These are phyloP conservation scores for Sphagnum fallax DNA, from an alignment of 228 moss, liverwort and hornwort genomes.

Conservation along the genomic window DNA sequence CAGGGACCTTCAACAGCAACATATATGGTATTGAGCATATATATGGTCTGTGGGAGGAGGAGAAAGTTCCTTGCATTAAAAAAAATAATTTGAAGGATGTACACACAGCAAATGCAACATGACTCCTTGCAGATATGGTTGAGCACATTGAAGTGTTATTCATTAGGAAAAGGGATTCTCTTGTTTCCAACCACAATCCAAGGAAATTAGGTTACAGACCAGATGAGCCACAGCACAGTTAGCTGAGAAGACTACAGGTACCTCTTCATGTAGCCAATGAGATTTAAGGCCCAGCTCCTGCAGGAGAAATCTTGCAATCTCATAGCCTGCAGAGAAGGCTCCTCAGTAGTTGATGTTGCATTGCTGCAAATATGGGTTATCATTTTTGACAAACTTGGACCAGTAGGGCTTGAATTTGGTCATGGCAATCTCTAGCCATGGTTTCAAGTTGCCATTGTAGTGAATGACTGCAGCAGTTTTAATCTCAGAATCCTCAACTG, in stretches of 20 bases:
- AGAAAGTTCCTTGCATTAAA: no score
- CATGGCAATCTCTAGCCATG: constrained; percentile 96
- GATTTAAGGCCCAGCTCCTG: not conserved
- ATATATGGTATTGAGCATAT: no score
- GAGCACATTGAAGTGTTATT: no score
- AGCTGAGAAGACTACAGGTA: not conserved
- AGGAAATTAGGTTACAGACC: no score
- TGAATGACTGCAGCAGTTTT: constrained; percentile 86
- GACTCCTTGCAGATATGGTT: no score
- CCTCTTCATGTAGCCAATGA: not conserved
- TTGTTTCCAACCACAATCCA: no score
- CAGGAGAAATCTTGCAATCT: not conserved
- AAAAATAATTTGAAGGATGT: no score
- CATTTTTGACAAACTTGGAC: constrained; percentile 87
- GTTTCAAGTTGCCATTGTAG: constrained; percentile 97
- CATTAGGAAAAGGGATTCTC: no score
- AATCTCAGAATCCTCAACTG: constrained; percentile 60
- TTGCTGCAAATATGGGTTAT: constrained; percentile 68
- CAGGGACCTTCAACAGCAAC: no score
- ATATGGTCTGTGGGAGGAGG: no score
- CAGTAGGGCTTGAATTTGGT: constrained; percentile 81
- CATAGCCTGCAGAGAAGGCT: not conserved
- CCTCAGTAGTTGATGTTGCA: constrained; percentile 77
- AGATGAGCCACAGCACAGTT: not conserved
- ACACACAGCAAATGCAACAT: no score